A percentile compares a stretch with the other conserved stretches of the same genome.
phyloP scores from a whole-genome alignment of 306 rosid species.

The Cicer judaicum region DNA sequence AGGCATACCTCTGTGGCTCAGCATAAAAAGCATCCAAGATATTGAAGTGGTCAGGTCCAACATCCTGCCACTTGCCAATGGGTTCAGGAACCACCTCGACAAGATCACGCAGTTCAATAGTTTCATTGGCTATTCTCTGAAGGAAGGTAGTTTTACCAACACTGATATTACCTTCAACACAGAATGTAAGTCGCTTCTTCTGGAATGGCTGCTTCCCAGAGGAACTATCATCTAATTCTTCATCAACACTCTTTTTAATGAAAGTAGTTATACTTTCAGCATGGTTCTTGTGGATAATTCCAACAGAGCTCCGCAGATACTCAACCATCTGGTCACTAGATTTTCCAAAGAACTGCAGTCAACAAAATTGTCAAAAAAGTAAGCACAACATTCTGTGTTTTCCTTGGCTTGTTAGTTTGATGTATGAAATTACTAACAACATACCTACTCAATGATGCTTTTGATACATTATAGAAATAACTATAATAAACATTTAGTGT shows the following conservation, averaged over 20 bases:
- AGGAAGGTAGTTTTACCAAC: slow-evolving; percentile 96
- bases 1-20: slow-evolving; percentile 93
- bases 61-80: slow-evolving; percentile 89
- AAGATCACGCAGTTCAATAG: slow-evolving; percentile 87
- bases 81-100: slow-evolving; percentile 99
- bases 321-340: slow-evolving; percentile 89
- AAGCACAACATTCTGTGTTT: neutral
- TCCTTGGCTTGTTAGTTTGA: neutral
- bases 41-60: slow-evolving; percentile 96
- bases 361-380: slow-evolving; percentile 12
- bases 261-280: slow-evolving; percentile 92
- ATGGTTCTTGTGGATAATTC: slow-evolving; percentile 94
- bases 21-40: slow-evolving; percentile 94
- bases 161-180: slow-evolving; percentile 97
- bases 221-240: slow-evolving; percentile 74
- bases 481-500: neutral
- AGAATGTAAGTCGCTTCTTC: slow-evolving; percentile 81
- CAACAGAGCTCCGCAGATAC: slow-evolving; percentile 86
- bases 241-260: slow-evolving; percentile 86
- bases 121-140: slow-evolving; percentile 90
- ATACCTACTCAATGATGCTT: neutral
- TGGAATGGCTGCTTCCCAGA: slow-evolving; percentile 43
- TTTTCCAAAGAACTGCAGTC: slow-evolving; percentile 80
- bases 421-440: neutral
- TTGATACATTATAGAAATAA: neutral